Evolutionary conservation across 164 flowering plant genomes (phyloP).

Genomic region (Umbellularia californica): DNA sequence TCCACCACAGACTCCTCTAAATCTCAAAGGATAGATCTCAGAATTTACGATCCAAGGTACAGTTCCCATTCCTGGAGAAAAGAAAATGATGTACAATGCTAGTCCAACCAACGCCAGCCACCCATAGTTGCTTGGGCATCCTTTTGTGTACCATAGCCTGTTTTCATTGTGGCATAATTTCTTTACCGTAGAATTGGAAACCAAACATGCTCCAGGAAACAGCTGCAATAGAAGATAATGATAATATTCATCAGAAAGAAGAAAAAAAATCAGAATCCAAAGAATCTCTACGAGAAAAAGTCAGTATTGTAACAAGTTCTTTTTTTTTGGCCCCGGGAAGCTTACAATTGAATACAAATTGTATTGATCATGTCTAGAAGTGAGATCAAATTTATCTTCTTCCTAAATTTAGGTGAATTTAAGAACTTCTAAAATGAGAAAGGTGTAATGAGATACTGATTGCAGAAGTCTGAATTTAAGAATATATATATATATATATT

Average conservation of each 20-base stretch:
- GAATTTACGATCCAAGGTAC: slow-evolving; percentile 75
- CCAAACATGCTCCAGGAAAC: slow-evolving; percentile 49
- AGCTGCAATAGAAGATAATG: slow-evolving; percentile 26
- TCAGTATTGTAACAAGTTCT: too few relatives aligned
- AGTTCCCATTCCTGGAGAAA: slow-evolving; percentile 77
- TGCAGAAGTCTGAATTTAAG: too few relatives aligned
- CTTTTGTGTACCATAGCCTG: slow-evolving; percentile 54
- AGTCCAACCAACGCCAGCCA: slow-evolving; percentile 54
- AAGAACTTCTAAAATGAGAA: too few relatives aligned
- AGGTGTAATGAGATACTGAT: too few relatives aligned
- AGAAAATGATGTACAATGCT: slow-evolving; percentile 55
- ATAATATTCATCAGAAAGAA: background rate
- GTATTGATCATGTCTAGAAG: too few relatives aligned
- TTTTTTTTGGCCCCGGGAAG: too few relatives aligned
- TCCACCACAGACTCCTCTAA: slow-evolving; percentile 61
- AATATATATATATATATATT: too few relatives aligned
- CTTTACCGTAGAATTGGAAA: slow-evolving; percentile 30
- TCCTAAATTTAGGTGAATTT: too few relatives aligned
- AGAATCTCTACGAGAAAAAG: too few relatives aligned
- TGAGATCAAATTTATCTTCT: too few relatives aligned
- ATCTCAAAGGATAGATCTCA: slow-evolving; percentile 65
- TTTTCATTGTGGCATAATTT: slow-evolving; percentile 26
- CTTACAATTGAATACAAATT: too few relatives aligned
- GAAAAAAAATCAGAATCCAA: background rate
- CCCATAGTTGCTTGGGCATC: slow-evolving; percentile 58